phyloP scores from a whole-genome alignment of 495 filamentous ascomycete genomes.

The Rhypophila decipiens region DNA sequence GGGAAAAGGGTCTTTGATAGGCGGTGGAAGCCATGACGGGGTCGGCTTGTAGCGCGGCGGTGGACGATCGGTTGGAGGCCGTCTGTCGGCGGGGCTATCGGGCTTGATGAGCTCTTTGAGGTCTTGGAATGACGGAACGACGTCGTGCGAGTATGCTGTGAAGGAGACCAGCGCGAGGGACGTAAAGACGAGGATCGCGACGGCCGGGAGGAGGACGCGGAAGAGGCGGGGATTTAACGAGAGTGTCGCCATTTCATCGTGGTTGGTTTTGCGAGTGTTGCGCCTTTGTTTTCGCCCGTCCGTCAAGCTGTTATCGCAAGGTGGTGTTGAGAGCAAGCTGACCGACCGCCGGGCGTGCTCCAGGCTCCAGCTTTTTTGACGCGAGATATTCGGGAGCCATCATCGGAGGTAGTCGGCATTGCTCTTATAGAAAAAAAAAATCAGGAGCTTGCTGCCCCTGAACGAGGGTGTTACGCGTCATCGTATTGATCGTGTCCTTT shows the following conservation, averaged over 20 bases:
- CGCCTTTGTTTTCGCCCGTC: no score
- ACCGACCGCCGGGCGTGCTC: no score
- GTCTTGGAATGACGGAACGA: constrained; percentile 11
- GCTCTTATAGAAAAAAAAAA: no score
- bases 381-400: no score
- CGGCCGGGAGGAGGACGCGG: not conserved
- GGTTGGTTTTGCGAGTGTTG: not conserved
- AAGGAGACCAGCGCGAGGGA: constrained; percentile 19
- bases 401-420: no score
- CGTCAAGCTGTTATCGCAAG: no score
- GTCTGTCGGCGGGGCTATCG: constrained; percentile 7
- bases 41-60: constrained; percentile 30
- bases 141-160: constrained; percentile 8
- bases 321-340: no score
- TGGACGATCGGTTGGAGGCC: constrained; percentile 19
- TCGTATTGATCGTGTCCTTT: no score
- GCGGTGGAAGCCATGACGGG: constrained; percentile 28
- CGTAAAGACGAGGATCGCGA: constrained; percentile 9
- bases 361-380: no score
- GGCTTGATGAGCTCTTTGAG: constrained; percentile 16
- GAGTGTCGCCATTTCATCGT: not conserved
- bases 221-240: constrained; percentile 1
- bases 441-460: no score
- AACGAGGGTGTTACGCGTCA: no score
- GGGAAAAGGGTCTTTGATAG: constrained; percentile 32